Evolutionary conservation across 371 early-diverging fungal species (phyloP), one percentile per base, ranked within the genome.

Genomic region (Polyrhizophydium stewartii): DNA sequence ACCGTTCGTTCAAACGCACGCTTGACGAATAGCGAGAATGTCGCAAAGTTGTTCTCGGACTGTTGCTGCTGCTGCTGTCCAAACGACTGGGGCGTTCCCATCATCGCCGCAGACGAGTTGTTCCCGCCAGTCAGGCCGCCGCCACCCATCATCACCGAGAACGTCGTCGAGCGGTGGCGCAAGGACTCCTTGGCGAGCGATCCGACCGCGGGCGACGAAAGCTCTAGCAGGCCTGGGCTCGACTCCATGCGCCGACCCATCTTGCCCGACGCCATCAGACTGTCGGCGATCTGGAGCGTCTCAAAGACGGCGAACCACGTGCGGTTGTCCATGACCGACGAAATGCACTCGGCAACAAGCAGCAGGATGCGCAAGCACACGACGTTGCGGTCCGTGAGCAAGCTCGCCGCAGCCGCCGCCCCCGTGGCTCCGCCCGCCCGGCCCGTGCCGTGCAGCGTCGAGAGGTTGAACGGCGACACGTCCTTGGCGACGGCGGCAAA

Each of bases 301-400:
- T 92, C 93, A 33, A 96, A 68, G 0, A 96, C 84, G 28, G 86
- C 71, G 63, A 87, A 92, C 98, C 98, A 97, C 24, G 90, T 83
- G 40, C 66, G 68, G 22, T 86, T 75, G 13, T 87, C 91, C 49
- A 97, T 70, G 2, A 86, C 85, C 5, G 87, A 77, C 2, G 87
- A 86, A 45, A 96, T 77, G 27, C 80, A 86, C 72, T 87, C 81
- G 2, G 93, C 84, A 19, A 93, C 82, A 35, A 82, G 79, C 24
- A 94, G 63, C 19, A 93, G 66, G 0, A 89, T 85, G 3, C 91
- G 85, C 27, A 96, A 67, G 51, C 90, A 90, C 41, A 84, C 80
- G 27, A 92, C 70, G 65, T 95, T 90, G 50, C 92, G 85, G 30
- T 91, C 90, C 35, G 85, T 85, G 25, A 94, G 68, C 30, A 70